phyloP scores from a whole-genome alignment of 805 yeast species.

The Wickerhamomyces chambardii region DNA sequence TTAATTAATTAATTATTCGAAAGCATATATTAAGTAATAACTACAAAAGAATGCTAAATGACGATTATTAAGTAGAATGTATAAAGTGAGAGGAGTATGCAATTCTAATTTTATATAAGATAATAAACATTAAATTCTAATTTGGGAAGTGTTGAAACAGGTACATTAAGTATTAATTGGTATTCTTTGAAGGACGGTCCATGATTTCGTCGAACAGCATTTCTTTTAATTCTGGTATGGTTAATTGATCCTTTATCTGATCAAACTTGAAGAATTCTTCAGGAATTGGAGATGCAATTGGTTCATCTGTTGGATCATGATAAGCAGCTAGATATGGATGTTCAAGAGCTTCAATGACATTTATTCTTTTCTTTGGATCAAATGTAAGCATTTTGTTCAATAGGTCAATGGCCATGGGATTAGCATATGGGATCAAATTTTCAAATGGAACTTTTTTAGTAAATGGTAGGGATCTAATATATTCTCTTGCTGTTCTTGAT shows the following conservation, averaged over 20 bases:
- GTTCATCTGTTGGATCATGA: constrained; percentile 94
- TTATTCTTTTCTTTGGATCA: constrained; percentile 74
- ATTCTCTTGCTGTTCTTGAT: constrained; percentile 81
- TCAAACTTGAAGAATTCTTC: constrained; percentile 89
- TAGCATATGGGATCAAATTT: constrained; percentile 36
- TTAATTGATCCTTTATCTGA: constrained; percentile 67
- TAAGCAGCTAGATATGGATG: constrained; percentile 86
- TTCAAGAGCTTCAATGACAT: constrained; percentile 73
- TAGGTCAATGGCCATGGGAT: constrained; percentile 62
- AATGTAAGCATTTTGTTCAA: constrained; percentile 66
- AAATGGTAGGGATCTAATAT: constrained; percentile 72
- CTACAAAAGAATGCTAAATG: too few species aligned
- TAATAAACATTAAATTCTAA: too few species aligned
- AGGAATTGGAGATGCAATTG: constrained; percentile 74
- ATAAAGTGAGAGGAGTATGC: too few species aligned
- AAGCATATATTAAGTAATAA: too few species aligned
- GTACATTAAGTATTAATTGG: too few species aligned
- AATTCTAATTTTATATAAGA: too few species aligned
- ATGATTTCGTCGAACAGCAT: constrained; percentile 77
- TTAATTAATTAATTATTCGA: too few species aligned
- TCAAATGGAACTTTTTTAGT: constrained; percentile 49
- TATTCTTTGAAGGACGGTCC: too few species aligned
- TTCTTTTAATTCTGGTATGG: constrained; percentile 66
- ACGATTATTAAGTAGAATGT: too few species aligned
- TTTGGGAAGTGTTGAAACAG: too few species aligned